Evolutionary conservation across 2,329 filamentous ascomycete genomes (phyloP).

Genomic region (Leptosphaerulina australis): DNA sequence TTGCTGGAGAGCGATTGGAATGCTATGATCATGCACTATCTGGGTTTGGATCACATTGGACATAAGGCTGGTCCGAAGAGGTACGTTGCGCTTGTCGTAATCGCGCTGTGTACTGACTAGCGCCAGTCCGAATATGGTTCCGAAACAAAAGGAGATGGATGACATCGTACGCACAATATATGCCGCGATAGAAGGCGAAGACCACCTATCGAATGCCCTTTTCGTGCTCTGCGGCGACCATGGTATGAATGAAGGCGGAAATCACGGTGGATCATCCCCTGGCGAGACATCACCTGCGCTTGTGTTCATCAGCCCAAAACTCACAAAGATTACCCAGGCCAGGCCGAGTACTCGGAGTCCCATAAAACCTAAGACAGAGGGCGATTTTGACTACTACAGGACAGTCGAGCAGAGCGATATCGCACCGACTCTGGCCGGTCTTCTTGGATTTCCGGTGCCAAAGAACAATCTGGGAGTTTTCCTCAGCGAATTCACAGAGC

Average conservation of each 20-base stretch:
- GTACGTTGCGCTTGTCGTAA: constrained; percentile 50
- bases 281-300: constrained; percentile 94
- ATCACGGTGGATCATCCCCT: constrained; percentile 90
- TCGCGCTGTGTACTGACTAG: background rate
- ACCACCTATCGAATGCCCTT: constrained; percentile 77
- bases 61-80: constrained; percentile 91
- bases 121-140: constrained; percentile 80
- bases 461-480: constrained; percentile 90
- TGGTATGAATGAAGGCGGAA: constrained; percentile 99
- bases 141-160: constrained; percentile 96
- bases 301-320: constrained; percentile 86
- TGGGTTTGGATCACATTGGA: constrained; percentile 95
- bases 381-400: constrained; percentile 83
- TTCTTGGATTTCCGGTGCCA: constrained; percentile 86
- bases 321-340: constrained; percentile 61
- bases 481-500: constrained; percentile 75
- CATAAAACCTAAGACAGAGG: constrained; percentile 54
- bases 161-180: constrained; percentile 77
- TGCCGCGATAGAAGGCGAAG: constrained; percentile 70
- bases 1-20: constrained; percentile 83
- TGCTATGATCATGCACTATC: constrained; percentile 91
- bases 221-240: constrained; percentile 91
- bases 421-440: constrained; percentile 82
- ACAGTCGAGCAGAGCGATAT: constrained; percentile 94
- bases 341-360: constrained; percentile 55